phyloP scores from a whole-genome alignment of 106 monocot species.

The Dendrobium nobile region DNA sequence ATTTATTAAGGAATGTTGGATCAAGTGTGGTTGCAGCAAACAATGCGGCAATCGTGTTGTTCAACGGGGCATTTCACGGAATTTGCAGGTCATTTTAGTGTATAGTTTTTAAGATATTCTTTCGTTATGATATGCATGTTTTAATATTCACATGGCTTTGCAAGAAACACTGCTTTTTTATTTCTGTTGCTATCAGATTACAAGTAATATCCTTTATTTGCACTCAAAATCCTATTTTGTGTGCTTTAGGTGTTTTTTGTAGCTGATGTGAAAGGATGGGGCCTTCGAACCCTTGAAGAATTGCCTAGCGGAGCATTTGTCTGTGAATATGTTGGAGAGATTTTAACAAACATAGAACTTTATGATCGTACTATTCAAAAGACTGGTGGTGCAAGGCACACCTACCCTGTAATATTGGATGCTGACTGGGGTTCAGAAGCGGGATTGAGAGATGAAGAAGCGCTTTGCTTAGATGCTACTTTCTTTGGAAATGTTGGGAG shows the following conservation, averaged over 20 bases:
- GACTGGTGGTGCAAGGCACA: conserved; percentile 49
- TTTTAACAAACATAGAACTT: conserved; percentile 77
- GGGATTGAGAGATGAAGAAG: conserved; percentile 88
- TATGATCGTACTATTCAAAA: conserved; percentile 63
- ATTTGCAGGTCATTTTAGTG: conserved; percentile 45
- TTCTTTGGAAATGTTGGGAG: conserved; percentile 91
- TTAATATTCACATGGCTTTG: not conserved
- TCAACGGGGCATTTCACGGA: conserved; percentile 71
- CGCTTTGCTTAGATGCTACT: conserved; percentile 90
- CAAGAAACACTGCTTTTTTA: not conserved
- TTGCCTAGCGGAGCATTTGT: conserved; percentile 82
- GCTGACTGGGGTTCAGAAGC: conserved; percentile 87
- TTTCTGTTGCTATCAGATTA: not conserved
- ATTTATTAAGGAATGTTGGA: conserved; percentile 96
- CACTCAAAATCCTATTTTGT: not conserved
- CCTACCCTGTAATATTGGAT: conserved; percentile 78
- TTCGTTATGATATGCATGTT: not conserved
- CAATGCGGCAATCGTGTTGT: conserved; percentile 89
- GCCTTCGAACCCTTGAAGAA: conserved; percentile 55
- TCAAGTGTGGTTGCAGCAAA: conserved; percentile 81
- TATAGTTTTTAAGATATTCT: not conserved
- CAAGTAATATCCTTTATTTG: not conserved
- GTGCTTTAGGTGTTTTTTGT: conserved; percentile 66
- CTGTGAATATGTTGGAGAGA: conserved; percentile 91
- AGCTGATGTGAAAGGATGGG: conserved; percentile 78